phyloP scores from a whole-genome alignment of 2,329 filamentous ascomycete species.

The Arthrinium phaeospermum region DNA sequence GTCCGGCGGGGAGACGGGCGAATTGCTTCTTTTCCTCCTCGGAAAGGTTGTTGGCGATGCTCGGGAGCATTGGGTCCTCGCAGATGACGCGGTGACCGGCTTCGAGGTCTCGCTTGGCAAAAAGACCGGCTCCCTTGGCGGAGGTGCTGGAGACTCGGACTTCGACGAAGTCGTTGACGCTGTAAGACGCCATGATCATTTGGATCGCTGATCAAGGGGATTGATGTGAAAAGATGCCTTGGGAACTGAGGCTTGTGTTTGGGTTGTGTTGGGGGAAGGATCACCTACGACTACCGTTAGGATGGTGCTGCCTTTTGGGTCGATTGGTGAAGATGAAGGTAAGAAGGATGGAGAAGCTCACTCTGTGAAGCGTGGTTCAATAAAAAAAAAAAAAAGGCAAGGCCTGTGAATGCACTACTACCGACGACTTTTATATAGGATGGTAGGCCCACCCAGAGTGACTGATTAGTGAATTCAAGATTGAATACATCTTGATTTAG shows the following conservation, averaged over 20 bases:
- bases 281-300: background rate
- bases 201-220: no score
- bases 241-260: background rate
- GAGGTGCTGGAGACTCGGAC: background rate
- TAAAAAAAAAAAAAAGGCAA: background rate
- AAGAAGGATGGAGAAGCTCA: background rate
- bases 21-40: background rate
- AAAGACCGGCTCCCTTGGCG: background rate
- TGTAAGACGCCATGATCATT: background rate
- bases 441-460: no score
- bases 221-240: background rate
- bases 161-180: background rate
- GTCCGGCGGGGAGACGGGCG: background rate
- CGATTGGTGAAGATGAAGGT: background rate
- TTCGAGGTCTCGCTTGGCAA: background rate
- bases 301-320: background rate
- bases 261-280: background rate
- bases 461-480: no score
- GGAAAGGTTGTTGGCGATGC: background rate
- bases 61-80: background rate
- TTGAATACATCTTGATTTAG: no score
- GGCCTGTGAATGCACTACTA: background rate
- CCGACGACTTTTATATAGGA: no score
- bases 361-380: background rate
- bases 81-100: background rate